These are phyloP conservation scores for Theileria sp. DNA, from an alignment of 169 alveolate species.

Conservation along the genomic window DNA sequence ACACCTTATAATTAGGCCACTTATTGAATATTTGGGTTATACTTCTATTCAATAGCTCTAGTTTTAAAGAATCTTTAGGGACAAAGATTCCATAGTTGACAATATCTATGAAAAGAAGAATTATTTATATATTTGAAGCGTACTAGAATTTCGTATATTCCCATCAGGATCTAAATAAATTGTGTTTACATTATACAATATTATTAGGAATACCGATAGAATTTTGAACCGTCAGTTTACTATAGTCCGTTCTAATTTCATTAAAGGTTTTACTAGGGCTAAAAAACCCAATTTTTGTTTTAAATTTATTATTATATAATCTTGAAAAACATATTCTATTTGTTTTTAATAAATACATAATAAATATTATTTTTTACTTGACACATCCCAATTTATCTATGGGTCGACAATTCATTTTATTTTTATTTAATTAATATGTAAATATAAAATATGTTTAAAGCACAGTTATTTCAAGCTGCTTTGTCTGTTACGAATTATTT, in stretches of 20 bases:
- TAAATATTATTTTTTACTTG: background rate
- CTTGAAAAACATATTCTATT: conserved; percentile 10
- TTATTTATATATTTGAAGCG: conserved; percentile 4
- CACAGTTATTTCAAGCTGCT: conserved; percentile 38
- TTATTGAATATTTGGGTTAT: conserved; percentile 32
- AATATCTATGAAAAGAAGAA: conserved; percentile 12
- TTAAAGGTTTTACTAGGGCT: conserved; percentile 7
- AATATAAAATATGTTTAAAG: conserved; percentile 17
- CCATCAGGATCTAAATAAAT: conserved; percentile 6
- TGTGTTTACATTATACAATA: background rate
- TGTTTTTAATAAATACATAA: conserved; percentile 10
- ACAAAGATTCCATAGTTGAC: conserved; percentile 45
- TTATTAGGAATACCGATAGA: background rate
- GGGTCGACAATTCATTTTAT: background rate
- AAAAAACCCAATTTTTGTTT: conserved; percentile 39
- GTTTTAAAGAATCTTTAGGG: conserved; percentile 19
- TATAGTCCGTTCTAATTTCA: conserved; percentile 2
- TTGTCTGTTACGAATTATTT: conserved; percentile 40
- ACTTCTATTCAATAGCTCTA: conserved; percentile 32
- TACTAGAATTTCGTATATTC: conserved; percentile 9
- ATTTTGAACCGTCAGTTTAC: conserved; percentile 2
- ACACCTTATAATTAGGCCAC: conserved; percentile 20
- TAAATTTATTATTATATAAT: conserved; percentile 28
- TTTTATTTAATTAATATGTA: conserved; percentile 5
- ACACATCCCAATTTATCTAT: conserved; percentile 1